These are phyloP conservation scores for Botrytis cinerea DNA, from an alignment of 2,329 filamentous ascomycete species.

Conservation along the genomic window DNA sequence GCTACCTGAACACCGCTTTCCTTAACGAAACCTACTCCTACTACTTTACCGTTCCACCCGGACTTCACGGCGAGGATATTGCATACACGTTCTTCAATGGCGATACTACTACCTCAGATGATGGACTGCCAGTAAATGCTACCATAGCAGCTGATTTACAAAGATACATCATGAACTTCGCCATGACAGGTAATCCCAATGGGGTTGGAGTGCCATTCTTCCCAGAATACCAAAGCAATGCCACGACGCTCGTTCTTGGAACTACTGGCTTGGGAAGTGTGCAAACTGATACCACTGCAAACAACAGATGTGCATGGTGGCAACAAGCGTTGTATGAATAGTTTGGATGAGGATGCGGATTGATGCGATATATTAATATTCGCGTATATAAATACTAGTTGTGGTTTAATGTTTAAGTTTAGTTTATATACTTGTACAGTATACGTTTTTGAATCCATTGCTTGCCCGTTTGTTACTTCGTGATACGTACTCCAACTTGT, in stretches of 20 bases:
- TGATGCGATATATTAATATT: neutral
- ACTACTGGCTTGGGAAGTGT: constrained; percentile 28
- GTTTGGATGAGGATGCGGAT: neutral
- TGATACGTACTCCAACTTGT: neutral
- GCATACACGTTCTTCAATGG: constrained; percentile 55
- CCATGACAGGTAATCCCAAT: constrained; percentile 41
- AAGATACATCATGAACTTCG: constrained; percentile 44
- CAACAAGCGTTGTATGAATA: constrained; percentile 35
- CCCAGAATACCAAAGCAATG: constrained; percentile 32
- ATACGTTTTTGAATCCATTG: neutral
- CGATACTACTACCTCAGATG: constrained; percentile 32
- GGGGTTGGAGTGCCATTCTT: constrained; percentile 32
- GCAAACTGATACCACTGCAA: constrained; percentile 36
- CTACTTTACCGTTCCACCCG: constrained; percentile 54
- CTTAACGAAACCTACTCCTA: constrained; percentile 52
- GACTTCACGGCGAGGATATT: constrained; percentile 54
- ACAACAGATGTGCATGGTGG: constrained; percentile 43
- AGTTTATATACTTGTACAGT: neutral
- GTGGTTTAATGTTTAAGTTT: neutral
- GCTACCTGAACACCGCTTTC: constrained; percentile 51
- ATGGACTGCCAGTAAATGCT: constrained; percentile 38
- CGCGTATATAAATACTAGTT: neutral
- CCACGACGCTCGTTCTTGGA: constrained; percentile 27
- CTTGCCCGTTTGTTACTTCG: neutral
- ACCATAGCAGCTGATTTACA: constrained; percentile 43